Conservation (phyloP, 257 asterid genomes). For the Solanum medicagineum region DNA sequence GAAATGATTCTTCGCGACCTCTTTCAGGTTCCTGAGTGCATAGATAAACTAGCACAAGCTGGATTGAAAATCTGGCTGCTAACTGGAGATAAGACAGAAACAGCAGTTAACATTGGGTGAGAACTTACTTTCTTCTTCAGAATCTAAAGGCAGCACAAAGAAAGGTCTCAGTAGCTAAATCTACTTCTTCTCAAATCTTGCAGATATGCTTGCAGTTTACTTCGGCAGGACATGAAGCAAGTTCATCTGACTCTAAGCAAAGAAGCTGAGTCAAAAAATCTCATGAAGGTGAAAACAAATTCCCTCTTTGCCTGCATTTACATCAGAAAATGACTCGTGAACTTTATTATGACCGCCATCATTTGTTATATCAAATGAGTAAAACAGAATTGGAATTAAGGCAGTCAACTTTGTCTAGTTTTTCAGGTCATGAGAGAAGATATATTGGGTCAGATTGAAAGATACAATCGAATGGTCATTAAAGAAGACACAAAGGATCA, state of each 20-base stretch:
- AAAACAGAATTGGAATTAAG: neutral
- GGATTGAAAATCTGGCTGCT: conserved; percentile 97
- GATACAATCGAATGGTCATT: conserved; percentile 62
- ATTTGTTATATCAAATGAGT: neutral
- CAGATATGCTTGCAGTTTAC: conserved; percentile 96
- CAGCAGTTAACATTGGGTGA: conserved; percentile 96
- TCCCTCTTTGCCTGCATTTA: too few relatives aligned
- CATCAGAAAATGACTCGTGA: too few relatives aligned
- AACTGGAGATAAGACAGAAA: conserved; percentile 99
- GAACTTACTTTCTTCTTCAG: conserved; percentile 16
- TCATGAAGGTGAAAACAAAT: neutral
- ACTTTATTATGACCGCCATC: too few relatives aligned
- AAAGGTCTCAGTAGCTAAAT: neutral
- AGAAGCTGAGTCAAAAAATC: conserved; percentile 12
- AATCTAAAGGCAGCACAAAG: neutral
- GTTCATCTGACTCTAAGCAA: conserved; percentile 47
- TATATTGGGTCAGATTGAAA: conserved; percentile 63
- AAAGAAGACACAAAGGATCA: conserved; percentile 52
- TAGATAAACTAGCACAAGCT: conserved; percentile 96
- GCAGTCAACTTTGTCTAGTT: conserved; percentile 5
- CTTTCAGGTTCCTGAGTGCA: conserved; percentile 90
- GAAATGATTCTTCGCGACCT: neutral
- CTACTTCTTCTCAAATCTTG: conserved; percentile 3
- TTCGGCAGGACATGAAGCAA: conserved; percentile 96
- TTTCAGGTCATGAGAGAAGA: conserved; percentile 54